Conservation (phyloP, 176 grass and related monocot species). For the Hsuehochloa calcarea region DNA sequence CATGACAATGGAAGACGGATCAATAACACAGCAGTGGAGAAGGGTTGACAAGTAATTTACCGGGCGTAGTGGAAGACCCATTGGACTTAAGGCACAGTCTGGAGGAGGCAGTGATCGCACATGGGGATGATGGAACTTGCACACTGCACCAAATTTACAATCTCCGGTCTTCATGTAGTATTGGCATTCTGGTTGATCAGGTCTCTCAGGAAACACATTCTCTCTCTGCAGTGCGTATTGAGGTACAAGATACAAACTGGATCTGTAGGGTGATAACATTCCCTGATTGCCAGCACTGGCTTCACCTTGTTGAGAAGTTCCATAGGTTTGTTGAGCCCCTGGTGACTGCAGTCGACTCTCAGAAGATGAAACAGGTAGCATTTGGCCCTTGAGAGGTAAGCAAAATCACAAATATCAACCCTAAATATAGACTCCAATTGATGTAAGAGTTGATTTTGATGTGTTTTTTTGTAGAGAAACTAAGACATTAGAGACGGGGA, state of each 20-base stretch:
- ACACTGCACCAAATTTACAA: slow-evolving; percentile 93
- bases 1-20: background rate
- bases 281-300: slow-evolving; percentile 58
- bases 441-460: slow-evolving; percentile 9
- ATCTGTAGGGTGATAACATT: slow-evolving; percentile 54
- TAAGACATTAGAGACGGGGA: background rate
- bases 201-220: slow-evolving; percentile 89
- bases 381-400: slow-evolving; percentile 45
- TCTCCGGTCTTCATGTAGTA: slow-evolving; percentile 99
- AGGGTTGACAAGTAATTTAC: slow-evolving; percentile 44
- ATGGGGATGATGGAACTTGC: slow-evolving; percentile 96
- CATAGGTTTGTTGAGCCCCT: slow-evolving; percentile 63
- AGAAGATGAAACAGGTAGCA: slow-evolving; percentile 64
- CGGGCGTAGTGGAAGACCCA: slow-evolving; percentile 90
- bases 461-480: background rate
- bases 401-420: slow-evolving; percentile 35
- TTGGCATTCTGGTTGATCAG: slow-evolving; percentile 97
- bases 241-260: slow-evolving; percentile 51
- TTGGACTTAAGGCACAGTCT: slow-evolving; percentile 80
- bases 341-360: slow-evolving; percentile 59
- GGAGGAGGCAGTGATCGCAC: slow-evolving; percentile 74
- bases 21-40: background rate
- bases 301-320: slow-evolving; percentile 75
- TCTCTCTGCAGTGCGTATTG: slow-evolving; percentile 74
- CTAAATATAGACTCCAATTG: slow-evolving; percentile 12